Percentiles rank a stretch among this genome's conserved stretches.
Evolutionary conservation across 2,329 filamentous ascomycete species (phyloP).

Genomic region (Rosellinia necatrix): DNA sequence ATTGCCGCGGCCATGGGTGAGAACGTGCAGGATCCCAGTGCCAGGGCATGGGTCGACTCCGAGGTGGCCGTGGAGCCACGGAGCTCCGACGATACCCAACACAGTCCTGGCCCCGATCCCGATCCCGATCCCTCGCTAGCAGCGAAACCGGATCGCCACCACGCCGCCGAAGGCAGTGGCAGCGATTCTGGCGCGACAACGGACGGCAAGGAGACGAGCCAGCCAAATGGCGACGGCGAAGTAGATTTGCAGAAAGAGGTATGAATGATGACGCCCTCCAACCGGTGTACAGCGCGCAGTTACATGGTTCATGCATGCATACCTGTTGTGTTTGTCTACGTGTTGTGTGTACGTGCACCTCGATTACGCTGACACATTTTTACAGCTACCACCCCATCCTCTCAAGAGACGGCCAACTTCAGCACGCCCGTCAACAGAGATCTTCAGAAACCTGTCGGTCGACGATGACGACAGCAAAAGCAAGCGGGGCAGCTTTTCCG

Average conservation of each 20-base stretch:
- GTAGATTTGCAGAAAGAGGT: slow-evolving; percentile 12
- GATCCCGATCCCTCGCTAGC: not conserved
- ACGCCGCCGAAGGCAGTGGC: not conserved
- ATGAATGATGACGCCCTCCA: too few relatives aligned
- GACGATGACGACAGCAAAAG: not conserved
- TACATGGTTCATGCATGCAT: too few relatives aligned
- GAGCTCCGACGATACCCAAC: not conserved
- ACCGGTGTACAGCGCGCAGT: too few relatives aligned
- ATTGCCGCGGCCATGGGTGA: too few relatives aligned
- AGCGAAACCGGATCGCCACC: not conserved
- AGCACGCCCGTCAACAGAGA: slow-evolving; percentile 10
- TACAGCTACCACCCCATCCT: too few relatives aligned
- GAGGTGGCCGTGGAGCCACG: not conserved
- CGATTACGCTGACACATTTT: slow-evolving; percentile 6
- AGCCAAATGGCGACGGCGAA: not conserved
- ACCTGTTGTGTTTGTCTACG: too few relatives aligned
- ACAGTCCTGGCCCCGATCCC: too few relatives aligned
- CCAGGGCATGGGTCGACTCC: not conserved
- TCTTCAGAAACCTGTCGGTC: not conserved
- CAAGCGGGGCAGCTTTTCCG: slow-evolving; percentile 1
- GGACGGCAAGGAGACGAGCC: not conserved
- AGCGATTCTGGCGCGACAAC: not conserved
- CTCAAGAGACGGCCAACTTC: slow-evolving; percentile 7
- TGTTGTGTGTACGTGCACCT: too few relatives aligned
- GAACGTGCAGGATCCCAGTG: slow-evolving; percentile 1